Conservation (phyloP, 306 rosid genomes). For the Vigna mungo region DNA sequence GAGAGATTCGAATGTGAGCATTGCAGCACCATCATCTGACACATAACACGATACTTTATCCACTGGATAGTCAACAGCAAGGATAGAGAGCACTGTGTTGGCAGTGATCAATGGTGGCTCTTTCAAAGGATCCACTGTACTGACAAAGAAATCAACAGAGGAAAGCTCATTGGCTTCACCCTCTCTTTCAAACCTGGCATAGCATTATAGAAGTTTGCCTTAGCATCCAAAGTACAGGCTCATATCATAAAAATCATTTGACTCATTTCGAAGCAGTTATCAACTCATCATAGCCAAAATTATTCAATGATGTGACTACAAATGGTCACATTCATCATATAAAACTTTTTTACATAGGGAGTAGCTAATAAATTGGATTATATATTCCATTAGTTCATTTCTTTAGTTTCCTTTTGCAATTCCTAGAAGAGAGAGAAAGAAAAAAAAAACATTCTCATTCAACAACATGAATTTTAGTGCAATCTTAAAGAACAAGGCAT, state of each 20-base stretch:
- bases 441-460: slow-evolving; percentile 2
- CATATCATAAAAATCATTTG: neutral
- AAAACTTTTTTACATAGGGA: neutral
- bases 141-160: slow-evolving; percentile 96
- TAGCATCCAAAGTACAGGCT: slow-evolving; percentile 27
- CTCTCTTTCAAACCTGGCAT: slow-evolving; percentile 89
- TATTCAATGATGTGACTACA: neutral
- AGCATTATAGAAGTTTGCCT: slow-evolving; percentile 31
- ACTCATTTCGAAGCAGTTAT: neutral
- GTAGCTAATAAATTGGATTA: neutral
- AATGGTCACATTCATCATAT: neutral
- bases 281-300: slow-evolving; percentile 13
- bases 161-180: slow-evolving; percentile 85
- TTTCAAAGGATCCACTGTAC: slow-evolving; percentile 97
- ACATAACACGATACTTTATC: slow-evolving; percentile 97
- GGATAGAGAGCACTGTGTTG: slow-evolving; percentile 97
- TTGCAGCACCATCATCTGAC: slow-evolving; percentile 98
- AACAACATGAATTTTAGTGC: slow-evolving; percentile 4
- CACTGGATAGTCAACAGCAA: slow-evolving; percentile 93
- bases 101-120: slow-evolving; percentile 97
- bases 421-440: neutral
- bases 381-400: neutral
- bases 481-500: slow-evolving; percentile 38
- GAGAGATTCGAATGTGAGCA: slow-evolving; percentile 92
- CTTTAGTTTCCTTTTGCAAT: slow-evolving; percentile 27